phyloP scores from a whole-genome alignment of 2,329 filamentous ascomycete species.

The Sphaerulina musiva region DNA sequence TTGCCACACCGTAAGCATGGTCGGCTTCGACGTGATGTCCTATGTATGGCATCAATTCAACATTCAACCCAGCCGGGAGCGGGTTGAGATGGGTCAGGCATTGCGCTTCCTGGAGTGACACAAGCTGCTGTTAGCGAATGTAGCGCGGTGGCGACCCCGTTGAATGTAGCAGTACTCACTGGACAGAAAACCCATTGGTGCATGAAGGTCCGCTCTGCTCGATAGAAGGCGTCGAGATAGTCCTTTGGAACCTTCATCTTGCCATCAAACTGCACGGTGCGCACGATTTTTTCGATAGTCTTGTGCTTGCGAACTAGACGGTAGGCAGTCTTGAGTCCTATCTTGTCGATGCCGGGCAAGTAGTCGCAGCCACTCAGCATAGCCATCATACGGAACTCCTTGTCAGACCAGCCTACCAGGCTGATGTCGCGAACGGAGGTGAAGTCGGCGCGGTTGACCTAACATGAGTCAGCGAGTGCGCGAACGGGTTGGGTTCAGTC shows the following conservation, averaged over 20 bases:
- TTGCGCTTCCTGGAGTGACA: slow-evolving; percentile 40
- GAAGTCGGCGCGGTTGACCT: slow-evolving; percentile 75
- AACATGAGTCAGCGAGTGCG: background rate
- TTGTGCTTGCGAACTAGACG: slow-evolving; percentile 86
- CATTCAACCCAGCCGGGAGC: slow-evolving; percentile 55
- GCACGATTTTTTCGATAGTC: slow-evolving; percentile 72
- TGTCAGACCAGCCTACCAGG: slow-evolving; percentile 84
- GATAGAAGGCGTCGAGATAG: slow-evolving; percentile 73
- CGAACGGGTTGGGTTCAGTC: too few species aligned
- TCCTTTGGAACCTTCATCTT: slow-evolving; percentile 73
- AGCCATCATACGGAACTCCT: slow-evolving; percentile 88
- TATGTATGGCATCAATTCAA: slow-evolving; percentile 72
- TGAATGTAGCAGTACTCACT: background rate
- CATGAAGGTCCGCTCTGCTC: slow-evolving; percentile 86
- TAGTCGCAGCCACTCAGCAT: slow-evolving; percentile 97
- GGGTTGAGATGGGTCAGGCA: slow-evolving; percentile 69
- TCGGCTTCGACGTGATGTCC: slow-evolving; percentile 53
- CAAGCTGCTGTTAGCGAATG: background rate
- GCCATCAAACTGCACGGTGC: slow-evolving; percentile 80
- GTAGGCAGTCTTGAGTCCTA: slow-evolving; percentile 91
- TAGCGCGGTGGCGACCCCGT: background rate
- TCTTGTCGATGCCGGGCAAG: slow-evolving; percentile 71
- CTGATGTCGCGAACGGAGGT: slow-evolving; percentile 81
- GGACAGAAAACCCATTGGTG: slow-evolving; percentile 95
- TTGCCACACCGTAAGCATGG: slow-evolving; percentile 66